Evolutionary conservation across 2,329 filamentous ascomycete species (phyloP).

Genomic region (Aschersonia sp.): DNA sequence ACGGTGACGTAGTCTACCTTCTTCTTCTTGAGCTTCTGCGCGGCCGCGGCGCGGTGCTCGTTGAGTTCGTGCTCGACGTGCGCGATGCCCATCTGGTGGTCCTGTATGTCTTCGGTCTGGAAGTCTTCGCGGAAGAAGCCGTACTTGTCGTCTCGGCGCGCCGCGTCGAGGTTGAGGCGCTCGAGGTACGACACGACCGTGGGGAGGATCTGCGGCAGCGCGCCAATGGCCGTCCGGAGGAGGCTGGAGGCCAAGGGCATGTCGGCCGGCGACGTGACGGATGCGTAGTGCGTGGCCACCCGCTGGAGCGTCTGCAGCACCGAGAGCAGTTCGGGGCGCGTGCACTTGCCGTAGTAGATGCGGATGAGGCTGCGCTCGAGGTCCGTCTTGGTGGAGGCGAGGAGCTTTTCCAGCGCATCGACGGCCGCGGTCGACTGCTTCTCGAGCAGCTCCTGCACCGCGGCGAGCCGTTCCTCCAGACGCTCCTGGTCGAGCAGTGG

Average conservation of each 20-base stretch:
- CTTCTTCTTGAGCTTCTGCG: constrained; percentile 56
- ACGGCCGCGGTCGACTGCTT: constrained; percentile 51
- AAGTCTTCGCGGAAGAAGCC: constrained; percentile 77
- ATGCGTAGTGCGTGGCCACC: constrained; percentile 62
- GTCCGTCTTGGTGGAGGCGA: constrained; percentile 61
- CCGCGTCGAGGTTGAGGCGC: constrained; percentile 72
- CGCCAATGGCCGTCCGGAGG: constrained; percentile 56
- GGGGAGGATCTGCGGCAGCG: constrained; percentile 62
- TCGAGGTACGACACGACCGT: constrained; percentile 64
- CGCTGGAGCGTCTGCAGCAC: constrained; percentile 75
- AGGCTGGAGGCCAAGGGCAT: constrained; percentile 59
- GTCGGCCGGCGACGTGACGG: constrained; percentile 48
- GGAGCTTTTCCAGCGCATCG: constrained; percentile 58
- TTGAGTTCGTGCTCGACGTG: constrained; percentile 81
- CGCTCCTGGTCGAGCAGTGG: constrained; percentile 64
- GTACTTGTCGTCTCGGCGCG: constrained; percentile 82
- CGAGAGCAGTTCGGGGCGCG: constrained; percentile 70
- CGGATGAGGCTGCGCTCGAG: constrained; percentile 86
- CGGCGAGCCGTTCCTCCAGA: constrained; percentile 65
- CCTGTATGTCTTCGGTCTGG: constrained; percentile 78
- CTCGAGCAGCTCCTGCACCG: constrained; percentile 73
- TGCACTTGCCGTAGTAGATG: constrained; percentile 95
- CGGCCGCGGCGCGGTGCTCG: constrained; percentile 57
- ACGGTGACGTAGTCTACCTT: constrained; percentile 67
- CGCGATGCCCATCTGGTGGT: constrained; percentile 84